phyloP scores from a whole-genome alignment of 768 basidiomycete genomes.

The Suillus alpinus region DNA sequence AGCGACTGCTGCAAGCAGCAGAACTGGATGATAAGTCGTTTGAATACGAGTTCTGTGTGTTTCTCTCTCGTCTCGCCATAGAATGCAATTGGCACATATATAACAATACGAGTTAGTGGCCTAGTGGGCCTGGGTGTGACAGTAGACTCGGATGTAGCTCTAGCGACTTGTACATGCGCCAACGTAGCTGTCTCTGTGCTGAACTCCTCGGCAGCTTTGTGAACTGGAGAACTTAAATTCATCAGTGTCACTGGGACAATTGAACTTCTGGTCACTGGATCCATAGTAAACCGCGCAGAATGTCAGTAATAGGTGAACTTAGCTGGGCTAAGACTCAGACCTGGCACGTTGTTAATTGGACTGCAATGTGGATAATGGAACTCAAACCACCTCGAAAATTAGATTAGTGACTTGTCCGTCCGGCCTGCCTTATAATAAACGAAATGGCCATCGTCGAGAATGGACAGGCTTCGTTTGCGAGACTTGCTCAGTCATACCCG shows the following conservation, averaged over 20 bases:
- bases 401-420: not conserved
- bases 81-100: conserved; percentile 13
- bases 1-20: too few relatives aligned
- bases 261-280: not conserved
- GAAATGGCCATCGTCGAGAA: not conserved
- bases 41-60: too few relatives aligned
- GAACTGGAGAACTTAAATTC: not conserved
- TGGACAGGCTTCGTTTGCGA: not conserved
- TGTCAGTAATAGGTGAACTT: not conserved
- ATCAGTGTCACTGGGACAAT: not conserved
- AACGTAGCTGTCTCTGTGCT: not conserved
- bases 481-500: not conserved
- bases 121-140: not conserved
- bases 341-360: not conserved
- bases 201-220: not conserved
- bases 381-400: not conserved
- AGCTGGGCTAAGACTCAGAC: not conserved
- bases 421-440: not conserved
- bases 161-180: not conserved
- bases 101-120: not conserved
- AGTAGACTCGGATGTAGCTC: not conserved
- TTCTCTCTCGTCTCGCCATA: not conserved
- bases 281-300: not conserved
- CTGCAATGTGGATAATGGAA: not conserved
- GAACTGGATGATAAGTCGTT: too few relatives aligned